phyloP scores from a whole-genome alignment of 768 basidiomycete genomes.

The Boletus huronensis region DNA sequence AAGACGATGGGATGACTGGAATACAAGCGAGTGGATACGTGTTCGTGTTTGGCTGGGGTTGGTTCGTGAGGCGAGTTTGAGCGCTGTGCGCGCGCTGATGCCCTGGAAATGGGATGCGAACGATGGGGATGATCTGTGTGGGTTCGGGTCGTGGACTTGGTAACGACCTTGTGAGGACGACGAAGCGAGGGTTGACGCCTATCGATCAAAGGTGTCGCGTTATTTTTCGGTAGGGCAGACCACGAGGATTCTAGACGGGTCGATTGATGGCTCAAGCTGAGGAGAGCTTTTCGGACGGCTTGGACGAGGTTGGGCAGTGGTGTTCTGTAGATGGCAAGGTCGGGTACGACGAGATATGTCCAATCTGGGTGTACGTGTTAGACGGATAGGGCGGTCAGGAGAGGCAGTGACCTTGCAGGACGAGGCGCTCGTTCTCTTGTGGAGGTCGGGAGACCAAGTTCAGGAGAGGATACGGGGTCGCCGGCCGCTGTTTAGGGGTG shows the following conservation, averaged over 20 bases:
- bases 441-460: neutral
- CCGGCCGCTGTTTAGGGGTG: neutral
- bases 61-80: neutral
- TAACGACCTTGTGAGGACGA: neutral
- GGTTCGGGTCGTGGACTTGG: neutral
- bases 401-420: constrained; percentile 18
- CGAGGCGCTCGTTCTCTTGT: neutral
- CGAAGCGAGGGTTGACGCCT: neutral
- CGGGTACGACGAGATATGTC: constrained; percentile 28
- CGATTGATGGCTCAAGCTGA: constrained; percentile 7
- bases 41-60: neutral
- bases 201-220: neutral
- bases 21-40: neutral
- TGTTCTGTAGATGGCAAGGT: constrained; percentile 22
- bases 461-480: constrained; percentile 3
- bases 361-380: constrained; percentile 16
- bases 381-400: neutral
- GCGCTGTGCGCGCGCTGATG: neutral
- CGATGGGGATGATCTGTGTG: neutral
- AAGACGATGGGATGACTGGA: neutral
- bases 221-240: neutral
- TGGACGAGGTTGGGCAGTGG: constrained; percentile 24
- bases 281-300: constrained; percentile 21
- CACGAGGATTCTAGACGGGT: constrained; percentile 12
- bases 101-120: neutral